phyloP scores from a whole-genome alignment of 1,139 yeast genomes.

The Nakaseomyces bracarensis region DNA sequence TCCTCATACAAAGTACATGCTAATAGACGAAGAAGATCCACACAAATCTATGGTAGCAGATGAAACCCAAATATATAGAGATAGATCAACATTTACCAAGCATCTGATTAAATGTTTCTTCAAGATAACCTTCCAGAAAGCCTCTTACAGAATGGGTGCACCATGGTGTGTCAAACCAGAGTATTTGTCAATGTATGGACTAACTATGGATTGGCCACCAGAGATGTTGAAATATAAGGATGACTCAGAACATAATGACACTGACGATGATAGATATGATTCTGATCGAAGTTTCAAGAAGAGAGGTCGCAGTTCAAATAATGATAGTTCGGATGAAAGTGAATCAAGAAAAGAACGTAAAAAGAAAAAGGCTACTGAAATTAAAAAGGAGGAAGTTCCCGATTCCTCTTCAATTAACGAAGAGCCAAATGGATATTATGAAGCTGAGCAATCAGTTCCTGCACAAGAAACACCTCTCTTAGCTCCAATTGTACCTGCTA shows the following conservation, averaged over 20 bases:
- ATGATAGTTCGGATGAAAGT: slow-evolving; percentile 9
- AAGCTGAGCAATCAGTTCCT: slow-evolving; percentile 8
- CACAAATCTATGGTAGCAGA: slow-evolving; percentile 64
- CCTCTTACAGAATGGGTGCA: slow-evolving; percentile 76
- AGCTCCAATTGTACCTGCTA: slow-evolving; percentile 14
- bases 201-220: slow-evolving; percentile 32
- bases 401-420: slow-evolving; percentile 7
- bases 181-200: slow-evolving; percentile 39
- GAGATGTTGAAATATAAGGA: slow-evolving; percentile 29
- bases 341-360: slow-evolving; percentile 12
- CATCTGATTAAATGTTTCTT: slow-evolving; percentile 83
- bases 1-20: slow-evolving; percentile 64
- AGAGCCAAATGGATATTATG: slow-evolving; percentile 3
- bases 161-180: slow-evolving; percentile 93
- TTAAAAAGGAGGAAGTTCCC: slow-evolving; percentile 13
- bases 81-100: slow-evolving; percentile 80
- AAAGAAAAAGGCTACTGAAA: slow-evolving; percentile 8
- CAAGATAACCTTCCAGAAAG: slow-evolving; percentile 70
- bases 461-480: slow-evolving; percentile 8
- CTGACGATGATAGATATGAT: slow-evolving; percentile 8
- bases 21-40: slow-evolving; percentile 41
- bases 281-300: slow-evolving; percentile 13
- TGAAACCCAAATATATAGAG: slow-evolving; percentile 66
- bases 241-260: slow-evolving; percentile 14
- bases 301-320: slow-evolving; percentile 10